A percentile compares a stretch with the other conserved stretches of the same genome.
phyloP scores from a whole-genome alignment of 2,329 filamentous ascomycete genomes.

The Pseudogymnoascus sp. region DNA sequence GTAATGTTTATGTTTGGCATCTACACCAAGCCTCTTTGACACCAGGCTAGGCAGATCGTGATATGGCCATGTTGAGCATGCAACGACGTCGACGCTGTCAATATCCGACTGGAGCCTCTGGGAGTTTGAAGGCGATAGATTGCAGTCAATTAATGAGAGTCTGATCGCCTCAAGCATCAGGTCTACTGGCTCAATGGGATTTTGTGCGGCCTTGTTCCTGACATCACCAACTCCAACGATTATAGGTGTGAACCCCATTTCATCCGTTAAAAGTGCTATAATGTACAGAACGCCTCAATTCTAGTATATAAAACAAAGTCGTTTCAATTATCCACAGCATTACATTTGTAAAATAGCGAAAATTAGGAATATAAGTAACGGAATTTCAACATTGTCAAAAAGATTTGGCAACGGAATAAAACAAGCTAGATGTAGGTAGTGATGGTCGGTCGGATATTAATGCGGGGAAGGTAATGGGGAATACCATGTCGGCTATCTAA shows the following conservation, averaged over 20 bases:
- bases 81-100: conserved; percentile 53
- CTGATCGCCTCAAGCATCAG: conserved; percentile 52
- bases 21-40: conserved; percentile 40
- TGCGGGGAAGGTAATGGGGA: not conserved
- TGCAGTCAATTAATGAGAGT: conserved; percentile 44
- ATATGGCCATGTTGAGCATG: conserved; percentile 61
- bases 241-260: conserved; percentile 36
- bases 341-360: not conserved
- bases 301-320: not conserved
- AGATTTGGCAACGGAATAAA: not conserved
- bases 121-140: conserved; percentile 23
- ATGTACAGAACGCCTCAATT: not conserved
- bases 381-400: not conserved
- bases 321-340: not conserved
- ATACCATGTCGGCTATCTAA: not conserved
- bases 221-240: conserved; percentile 58
- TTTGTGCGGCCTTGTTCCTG: conserved; percentile 44
- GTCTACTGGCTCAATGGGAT: conserved; percentile 51
- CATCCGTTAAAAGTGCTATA: not conserved
- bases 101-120: conserved; percentile 38
- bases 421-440: not conserved
- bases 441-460: not conserved
- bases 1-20: conserved; percentile 41
- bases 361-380: not conserved
- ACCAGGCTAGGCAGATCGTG: conserved; percentile 49